A percentile compares a stretch with the other conserved stretches of the same genome.
These are phyloP conservation scores for Blechomonas ayalai DNA, from an alignment of 208 protist genomes.

Conservation along the genomic window DNA sequence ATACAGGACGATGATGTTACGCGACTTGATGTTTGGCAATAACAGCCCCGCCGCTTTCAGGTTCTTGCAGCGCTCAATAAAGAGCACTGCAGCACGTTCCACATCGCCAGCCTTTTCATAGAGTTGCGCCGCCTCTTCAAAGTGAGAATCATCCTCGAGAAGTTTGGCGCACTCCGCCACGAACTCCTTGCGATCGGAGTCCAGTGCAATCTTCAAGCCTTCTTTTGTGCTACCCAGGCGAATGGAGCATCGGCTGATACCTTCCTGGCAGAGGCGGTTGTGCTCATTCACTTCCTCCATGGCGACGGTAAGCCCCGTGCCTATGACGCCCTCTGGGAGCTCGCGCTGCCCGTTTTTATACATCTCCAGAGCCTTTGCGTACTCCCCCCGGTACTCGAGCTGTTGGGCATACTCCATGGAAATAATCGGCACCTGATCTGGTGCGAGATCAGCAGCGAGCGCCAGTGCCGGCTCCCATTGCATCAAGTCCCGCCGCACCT, in stretches of 20 bases:
- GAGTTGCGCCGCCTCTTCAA: slow-evolving; percentile 91
- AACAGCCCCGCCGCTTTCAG: slow-evolving; percentile 80
- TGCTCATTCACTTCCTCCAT: slow-evolving; percentile 67
- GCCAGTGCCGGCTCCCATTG: slow-evolving; percentile 94
- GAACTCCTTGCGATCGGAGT: slow-evolving; percentile 57
- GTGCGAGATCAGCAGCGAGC: slow-evolving; percentile 90
- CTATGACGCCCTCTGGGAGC: slow-evolving; percentile 67
- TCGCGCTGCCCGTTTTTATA: slow-evolving; percentile 59
- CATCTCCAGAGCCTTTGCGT: slow-evolving; percentile 85
- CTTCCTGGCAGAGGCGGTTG: slow-evolving; percentile 77
- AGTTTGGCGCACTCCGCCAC: slow-evolving; percentile 90
- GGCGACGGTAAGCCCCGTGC: slow-evolving; percentile 67
- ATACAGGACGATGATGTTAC: slow-evolving; percentile 92
- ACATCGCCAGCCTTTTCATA: slow-evolving; percentile 90
- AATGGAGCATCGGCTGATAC: slow-evolving; percentile 85
- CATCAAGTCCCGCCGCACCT: slow-evolving; percentile 96
- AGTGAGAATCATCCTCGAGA: slow-evolving; percentile 89
- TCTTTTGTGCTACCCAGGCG: slow-evolving; percentile 78
- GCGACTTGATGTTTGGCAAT: slow-evolving; percentile 86
- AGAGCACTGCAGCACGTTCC: slow-evolving; percentile 92
- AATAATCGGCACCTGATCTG: slow-evolving; percentile 84
- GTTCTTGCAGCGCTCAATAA: slow-evolving; percentile 92
- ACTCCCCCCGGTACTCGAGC: slow-evolving; percentile 94
- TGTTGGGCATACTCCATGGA: slow-evolving; percentile 93
- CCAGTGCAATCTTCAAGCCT: slow-evolving; percentile 77